Base-by-base conservation (phyloP, 2,329 filamentous ascomycete species). In the Tolypocladium sp. region DNA sequence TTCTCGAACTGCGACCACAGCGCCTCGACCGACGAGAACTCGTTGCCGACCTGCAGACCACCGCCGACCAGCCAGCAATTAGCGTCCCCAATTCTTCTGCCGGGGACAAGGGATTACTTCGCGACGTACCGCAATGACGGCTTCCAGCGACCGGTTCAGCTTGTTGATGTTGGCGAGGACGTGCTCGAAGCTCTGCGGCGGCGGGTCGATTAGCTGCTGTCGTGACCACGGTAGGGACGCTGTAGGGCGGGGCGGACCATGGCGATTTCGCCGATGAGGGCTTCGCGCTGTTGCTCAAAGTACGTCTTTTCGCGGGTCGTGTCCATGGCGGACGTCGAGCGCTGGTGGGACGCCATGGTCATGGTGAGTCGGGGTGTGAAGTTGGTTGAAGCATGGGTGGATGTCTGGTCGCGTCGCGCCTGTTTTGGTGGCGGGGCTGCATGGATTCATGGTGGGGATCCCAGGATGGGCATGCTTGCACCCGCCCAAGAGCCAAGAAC, bases 1-100 rank as follows among this genome's bases (percentile, higher is more conserved):
- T 88, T 90, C 76, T 99, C 94, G 70, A 99, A 97, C 69, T 96
- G 91, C 44, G 90, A 95, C 94, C 94, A 99, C 20, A 99, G 82
- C 37, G 91, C 92, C 74, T 99, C 94, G 51, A 99, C 94, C 4
- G 91, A 92, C n/a, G 90, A 88, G 75, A 99, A 97, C 70, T 99
- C 94, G 74, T 96, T 96, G 42, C 94, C 94, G 57, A 99, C 87
- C 87, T 91, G 58, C 27, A 55, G 8, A 20, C 27, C 30, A 56
- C 49, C 27, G 35, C 2, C 57, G 17, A 27, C 17, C 41, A n/a
- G 25, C n/a, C 54, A 4, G 46, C 37, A 15, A 12, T 54, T 25
- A 53, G 57, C 46, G 7, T 3, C 15, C 46, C 46, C 12, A 8
- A 1, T 3, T 4, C 13, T 13, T 9, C 25, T 13, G 15, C 5